A percentile compares a stretch with the other conserved stretches of the same genome.
Conservation (phyloP, 179 eudicot genomes). For the Kewa caespitosa region DNA sequence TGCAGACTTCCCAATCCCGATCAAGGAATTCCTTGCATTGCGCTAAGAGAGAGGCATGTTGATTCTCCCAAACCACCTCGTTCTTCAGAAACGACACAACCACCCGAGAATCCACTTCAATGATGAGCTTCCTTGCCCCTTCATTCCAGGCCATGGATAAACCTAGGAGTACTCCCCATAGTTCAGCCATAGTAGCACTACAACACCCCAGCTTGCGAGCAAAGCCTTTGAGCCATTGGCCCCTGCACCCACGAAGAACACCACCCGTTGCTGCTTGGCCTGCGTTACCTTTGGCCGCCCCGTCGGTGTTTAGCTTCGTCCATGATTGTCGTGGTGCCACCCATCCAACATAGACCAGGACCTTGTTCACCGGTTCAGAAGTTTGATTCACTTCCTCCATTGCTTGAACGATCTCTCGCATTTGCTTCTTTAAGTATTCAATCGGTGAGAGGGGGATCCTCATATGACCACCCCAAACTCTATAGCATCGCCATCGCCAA, state of each 20-base stretch:
- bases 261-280: background rate
- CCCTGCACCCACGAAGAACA: background rate
- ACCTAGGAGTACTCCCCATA: too few relatives aligned
- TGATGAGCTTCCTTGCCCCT: background rate
- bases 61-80: background rate
- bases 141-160: background rate
- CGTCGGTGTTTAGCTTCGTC: background rate
- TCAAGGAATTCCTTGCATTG: background rate
- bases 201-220: background rate
- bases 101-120: background rate
- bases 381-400: background rate
- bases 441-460: too few relatives aligned
- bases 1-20: background rate
- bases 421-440: too few relatives aligned
- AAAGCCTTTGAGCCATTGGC: background rate
- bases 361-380: too few relatives aligned
- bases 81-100: background rate
- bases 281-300: background rate
- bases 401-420: too few relatives aligned
- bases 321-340: background rate
- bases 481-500: background rate
- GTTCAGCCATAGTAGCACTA: background rate
- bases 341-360: background rate
- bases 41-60: background rate
- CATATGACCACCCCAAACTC: too few relatives aligned